Base-by-base conservation (phyloP, 345 rosid genomes). In the Gynandropsis gynandra region DNA sequence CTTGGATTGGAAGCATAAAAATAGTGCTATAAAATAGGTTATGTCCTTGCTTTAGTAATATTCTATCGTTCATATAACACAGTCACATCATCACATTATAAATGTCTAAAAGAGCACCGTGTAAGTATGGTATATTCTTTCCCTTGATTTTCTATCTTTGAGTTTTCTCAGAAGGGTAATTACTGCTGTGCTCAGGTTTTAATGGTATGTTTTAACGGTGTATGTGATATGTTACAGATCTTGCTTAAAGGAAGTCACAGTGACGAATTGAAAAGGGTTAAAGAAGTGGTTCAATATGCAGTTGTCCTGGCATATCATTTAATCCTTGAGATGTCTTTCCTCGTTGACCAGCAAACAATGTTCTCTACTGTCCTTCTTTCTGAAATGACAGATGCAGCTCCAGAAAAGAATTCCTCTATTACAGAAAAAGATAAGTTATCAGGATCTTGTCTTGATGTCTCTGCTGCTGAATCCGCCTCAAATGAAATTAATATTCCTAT, bases 271-370 rank as follows among this genome's bases (percentile, higher is more conserved):
- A 86, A 86, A 72, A 79, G 70, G 71, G 53, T 86, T 43, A 86
- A 80, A 65, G 71, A 54, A 50, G 81, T 79, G 63, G 62, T 80
- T 52, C 84, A 74, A 59, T 68, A 56, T 60, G 79, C 79, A 1
- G 83, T 83, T 61, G 64, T 61, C n/a, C 58, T 77, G 70, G 95
- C 95, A 32, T 72, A 83, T 65, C 80, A 74, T 72, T 63, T 86
- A 61, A 74, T 75, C 60, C 78, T 86, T 3, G 95, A 86, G 77
- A 80, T 83, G 35, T 74, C 83, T 42, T 86, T 80, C 67, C 77
- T 80, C 58, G 66, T 74, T 60, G 92, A 83, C 67, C 80, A 72
- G 76, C 74, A 69, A 56, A 65, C 75, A 55, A 86, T 80, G 92
- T 76, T 83, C 36, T 77, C 83, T 29, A 66, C 86, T 34, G 51